Evolutionary conservation across 2,329 filamentous ascomycete species (phyloP).

Genomic region (Diaporthe citri): DNA sequence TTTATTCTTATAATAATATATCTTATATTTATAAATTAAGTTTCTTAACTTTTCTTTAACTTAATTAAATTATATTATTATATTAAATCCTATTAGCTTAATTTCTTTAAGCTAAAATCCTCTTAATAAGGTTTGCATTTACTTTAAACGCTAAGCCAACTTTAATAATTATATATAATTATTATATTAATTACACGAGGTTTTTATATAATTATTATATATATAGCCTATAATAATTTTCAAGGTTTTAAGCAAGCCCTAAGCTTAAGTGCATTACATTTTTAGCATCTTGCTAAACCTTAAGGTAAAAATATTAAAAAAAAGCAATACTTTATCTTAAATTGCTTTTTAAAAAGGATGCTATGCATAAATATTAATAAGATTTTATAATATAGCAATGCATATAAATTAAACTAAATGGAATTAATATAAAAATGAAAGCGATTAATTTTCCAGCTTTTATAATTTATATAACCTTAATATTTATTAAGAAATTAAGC

Average conservation of each 20-base stretch:
- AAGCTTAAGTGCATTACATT: neutral
- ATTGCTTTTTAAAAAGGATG: accelerated
- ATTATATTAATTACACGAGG: neutral
- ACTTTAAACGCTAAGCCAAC: neutral
- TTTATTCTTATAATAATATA: neutral
- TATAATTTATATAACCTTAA: neutral
- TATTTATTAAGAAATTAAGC: neutral
- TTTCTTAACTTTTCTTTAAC: neutral
- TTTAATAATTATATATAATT: neutral
- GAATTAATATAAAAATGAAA: neutral
- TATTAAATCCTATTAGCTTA: neutral
- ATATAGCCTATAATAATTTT: neutral
- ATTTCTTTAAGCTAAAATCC: too few species aligned
- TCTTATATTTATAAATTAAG: neutral
- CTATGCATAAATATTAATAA: neutral
- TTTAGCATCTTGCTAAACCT: neutral
- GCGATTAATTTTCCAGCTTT: neutral
- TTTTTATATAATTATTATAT: neutral
- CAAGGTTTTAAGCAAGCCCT: neutral
- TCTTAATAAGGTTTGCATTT: neutral
- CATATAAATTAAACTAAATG: neutral
- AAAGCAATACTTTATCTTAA: neutral
- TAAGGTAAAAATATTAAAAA: neutral
- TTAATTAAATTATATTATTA: neutral
- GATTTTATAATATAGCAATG: neutral